Conservation (phyloP, 305 asterid genomes). For the Andrographis paniculata region DNA sequence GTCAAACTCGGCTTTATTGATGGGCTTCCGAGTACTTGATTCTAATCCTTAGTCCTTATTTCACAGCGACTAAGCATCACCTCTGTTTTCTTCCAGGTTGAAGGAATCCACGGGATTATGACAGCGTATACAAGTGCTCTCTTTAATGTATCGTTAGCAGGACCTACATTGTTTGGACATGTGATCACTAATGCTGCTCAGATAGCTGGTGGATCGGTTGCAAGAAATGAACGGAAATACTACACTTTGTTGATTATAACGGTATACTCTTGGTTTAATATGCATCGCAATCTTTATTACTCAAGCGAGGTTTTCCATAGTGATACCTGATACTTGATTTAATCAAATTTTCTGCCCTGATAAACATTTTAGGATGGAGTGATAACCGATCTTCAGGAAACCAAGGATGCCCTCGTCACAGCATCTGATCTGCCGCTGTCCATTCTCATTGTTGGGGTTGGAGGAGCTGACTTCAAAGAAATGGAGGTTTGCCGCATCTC, state of each 20-base stretch:
- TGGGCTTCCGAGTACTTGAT: slow-evolving; percentile 11
- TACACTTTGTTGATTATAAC: slow-evolving; percentile 82
- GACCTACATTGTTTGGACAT: slow-evolving; percentile 96
- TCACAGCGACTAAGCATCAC: slow-evolving; percentile 13
- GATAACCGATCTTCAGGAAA: slow-evolving; percentile 96
- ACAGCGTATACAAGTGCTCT: slow-evolving; percentile 80
- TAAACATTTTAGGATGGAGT: slow-evolving; percentile 82
- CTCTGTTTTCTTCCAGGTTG: slow-evolving; percentile 48
- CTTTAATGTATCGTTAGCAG: slow-evolving; percentile 84
- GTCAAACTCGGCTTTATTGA: slow-evolving; percentile 28
- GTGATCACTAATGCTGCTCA: slow-evolving; percentile 74
- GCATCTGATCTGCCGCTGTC: slow-evolving; percentile 97
- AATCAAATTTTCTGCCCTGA: slow-evolving; percentile 2
- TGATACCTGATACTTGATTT: slow-evolving; percentile 3
- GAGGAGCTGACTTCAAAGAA: slow-evolving; percentile 97
- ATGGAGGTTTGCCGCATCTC: slow-evolving; percentile 69
- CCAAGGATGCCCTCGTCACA: slow-evolving; percentile 84
- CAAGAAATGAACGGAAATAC: slow-evolving; percentile 64
- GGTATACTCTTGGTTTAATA: slow-evolving; percentile 30
- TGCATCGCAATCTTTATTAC: not conserved
- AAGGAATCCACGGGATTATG: slow-evolving; percentile 87
- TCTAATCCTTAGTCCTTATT: slow-evolving; percentile 11
- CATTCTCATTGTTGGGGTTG: slow-evolving; percentile 91
- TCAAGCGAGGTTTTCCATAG: too few relatives aligned
- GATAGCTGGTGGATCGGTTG: slow-evolving; percentile 78